Percentiles rank a stretch among this genome's conserved stretches.
Conservation (phyloP, 805 yeast species). For the Ascoidea rubescens region DNA sequence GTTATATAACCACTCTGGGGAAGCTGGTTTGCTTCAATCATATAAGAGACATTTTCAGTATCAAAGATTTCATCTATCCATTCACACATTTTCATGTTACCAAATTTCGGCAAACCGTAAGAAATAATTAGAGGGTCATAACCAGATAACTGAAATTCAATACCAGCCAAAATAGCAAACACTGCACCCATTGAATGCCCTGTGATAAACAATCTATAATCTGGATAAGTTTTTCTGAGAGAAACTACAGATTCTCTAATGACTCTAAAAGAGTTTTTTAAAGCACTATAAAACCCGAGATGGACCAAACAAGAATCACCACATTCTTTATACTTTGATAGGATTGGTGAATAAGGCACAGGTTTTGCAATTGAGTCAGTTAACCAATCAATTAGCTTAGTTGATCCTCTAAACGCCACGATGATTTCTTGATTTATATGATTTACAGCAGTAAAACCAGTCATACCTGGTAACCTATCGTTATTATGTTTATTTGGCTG, state of each 20-base stretch:
- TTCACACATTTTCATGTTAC: constrained; percentile 32
- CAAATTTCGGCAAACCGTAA: constrained; percentile 56
- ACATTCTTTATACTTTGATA: constrained; percentile 13
- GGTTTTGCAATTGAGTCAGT: constrained; percentile 40
- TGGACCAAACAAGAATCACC: constrained; percentile 50
- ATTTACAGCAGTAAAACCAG: constrained; percentile 42
- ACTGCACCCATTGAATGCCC: constrained; percentile 80
- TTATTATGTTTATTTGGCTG: background rate
- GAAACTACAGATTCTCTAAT: background rate
- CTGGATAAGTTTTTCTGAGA: constrained; percentile 22
- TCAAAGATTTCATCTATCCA: constrained; percentile 39
- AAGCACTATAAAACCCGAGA: constrained; percentile 43
- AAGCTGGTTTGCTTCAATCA: constrained; percentile 9
- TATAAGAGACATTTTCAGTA: constrained; percentile 14
- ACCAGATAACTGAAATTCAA: constrained; percentile 44
- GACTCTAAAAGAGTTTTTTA: constrained; percentile 24
- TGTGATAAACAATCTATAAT: constrained; percentile 35
- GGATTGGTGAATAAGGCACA: constrained; percentile 31
- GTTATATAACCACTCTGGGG: constrained; percentile 27
- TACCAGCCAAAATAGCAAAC: constrained; percentile 44
- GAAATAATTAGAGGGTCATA: constrained; percentile 40
- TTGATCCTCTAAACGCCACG: constrained; percentile 50
- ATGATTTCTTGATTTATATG: constrained; percentile 26
- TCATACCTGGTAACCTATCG: constrained; percentile 19
- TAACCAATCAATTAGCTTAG: constrained; percentile 45